Conservation (phyloP, 2,329 filamentous ascomycete genomes). For the Dendrostoma leiphaemia region DNA sequence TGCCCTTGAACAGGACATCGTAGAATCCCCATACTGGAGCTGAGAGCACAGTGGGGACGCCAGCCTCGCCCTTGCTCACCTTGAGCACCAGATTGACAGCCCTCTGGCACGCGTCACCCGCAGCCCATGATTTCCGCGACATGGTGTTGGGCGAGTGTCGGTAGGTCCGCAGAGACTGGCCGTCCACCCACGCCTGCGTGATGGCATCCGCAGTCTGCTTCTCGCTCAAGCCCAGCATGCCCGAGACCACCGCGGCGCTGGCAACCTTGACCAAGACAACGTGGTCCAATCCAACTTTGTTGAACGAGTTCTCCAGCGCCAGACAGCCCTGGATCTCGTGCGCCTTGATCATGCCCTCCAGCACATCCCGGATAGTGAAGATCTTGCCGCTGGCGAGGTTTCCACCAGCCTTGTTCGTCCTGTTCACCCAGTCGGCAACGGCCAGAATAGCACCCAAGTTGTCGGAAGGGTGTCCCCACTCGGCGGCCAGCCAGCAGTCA, state of each 20-base stretch:
- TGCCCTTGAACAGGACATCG: constrained; percentile 94
- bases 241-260: constrained; percentile 87
- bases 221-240: constrained; percentile 88
- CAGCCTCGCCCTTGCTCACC: constrained; percentile 87
- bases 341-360: constrained; percentile 98
- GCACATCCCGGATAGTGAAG: constrained; percentile 83
- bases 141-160: constrained; percentile 98
- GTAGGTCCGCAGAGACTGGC: constrained; percentile 94
- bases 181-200: constrained; percentile 96
- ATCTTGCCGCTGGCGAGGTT: constrained; percentile 87
- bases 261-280: constrained; percentile 98
- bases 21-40: constrained; percentile 98
- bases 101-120: constrained; percentile 94
- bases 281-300: constrained; percentile 97
- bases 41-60: constrained; percentile 87
- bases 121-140: constrained; percentile 99
- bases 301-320: constrained; percentile 96
- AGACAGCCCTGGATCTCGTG: constrained; percentile 98
- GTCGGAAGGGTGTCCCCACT: constrained; percentile 98
- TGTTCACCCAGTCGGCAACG: constrained; percentile 95
- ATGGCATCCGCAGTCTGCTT: constrained; percentile 92
- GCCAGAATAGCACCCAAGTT: constrained; percentile 96
- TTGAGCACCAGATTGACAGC: constrained; percentile 89
- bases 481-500: constrained; percentile 98
- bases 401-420: constrained; percentile 72